Evolutionary conservation across 148 eudicot genomes (phyloP).

Genomic region (Drosera capensis): DNA sequence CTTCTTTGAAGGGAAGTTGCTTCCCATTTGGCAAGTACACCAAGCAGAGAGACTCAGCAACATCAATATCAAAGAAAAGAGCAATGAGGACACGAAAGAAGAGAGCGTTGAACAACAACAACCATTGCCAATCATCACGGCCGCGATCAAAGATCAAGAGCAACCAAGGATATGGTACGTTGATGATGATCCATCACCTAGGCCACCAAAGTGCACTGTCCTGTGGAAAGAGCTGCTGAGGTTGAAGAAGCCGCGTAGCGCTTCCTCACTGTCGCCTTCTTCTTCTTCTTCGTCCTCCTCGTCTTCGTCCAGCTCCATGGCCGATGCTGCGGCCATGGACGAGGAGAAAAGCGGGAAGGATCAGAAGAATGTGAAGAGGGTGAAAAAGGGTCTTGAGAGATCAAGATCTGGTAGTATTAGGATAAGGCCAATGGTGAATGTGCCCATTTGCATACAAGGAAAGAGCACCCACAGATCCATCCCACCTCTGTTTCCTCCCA

Average conservation of each 20-base stretch:
- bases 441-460: conserved; percentile 51
- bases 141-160: background rate
- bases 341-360: conserved; percentile 29
- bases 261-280: conserved; percentile 42
- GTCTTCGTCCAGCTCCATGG: conserved; percentile 36
- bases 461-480: conserved; percentile 23
- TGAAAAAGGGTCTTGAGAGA: conserved; percentile 69
- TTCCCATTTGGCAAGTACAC: conserved; percentile 50
- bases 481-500: conserved; percentile 50
- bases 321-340: conserved; percentile 34
- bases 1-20: conserved; percentile 61
- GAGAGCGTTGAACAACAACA: conserved; percentile 3
- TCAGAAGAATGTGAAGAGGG: conserved; percentile 39
- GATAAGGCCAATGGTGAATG: conserved; percentile 75
- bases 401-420: conserved; percentile 61
- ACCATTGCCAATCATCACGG: background rate
- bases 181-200: conserved; percentile 91
- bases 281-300: conserved; percentile 49
- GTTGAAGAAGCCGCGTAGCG: conserved; percentile 35
- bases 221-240: conserved; percentile 83
- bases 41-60: conserved; percentile 40
- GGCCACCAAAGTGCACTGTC: conserved; percentile 87
- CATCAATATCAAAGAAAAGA: conserved; percentile 21
- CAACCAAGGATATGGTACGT: conserved; percentile 60
- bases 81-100: background rate